Evolutionary conservation across 2,329 filamentous ascomycete genomes (phyloP).

Genomic region (Calonectria pteridis): DNA sequence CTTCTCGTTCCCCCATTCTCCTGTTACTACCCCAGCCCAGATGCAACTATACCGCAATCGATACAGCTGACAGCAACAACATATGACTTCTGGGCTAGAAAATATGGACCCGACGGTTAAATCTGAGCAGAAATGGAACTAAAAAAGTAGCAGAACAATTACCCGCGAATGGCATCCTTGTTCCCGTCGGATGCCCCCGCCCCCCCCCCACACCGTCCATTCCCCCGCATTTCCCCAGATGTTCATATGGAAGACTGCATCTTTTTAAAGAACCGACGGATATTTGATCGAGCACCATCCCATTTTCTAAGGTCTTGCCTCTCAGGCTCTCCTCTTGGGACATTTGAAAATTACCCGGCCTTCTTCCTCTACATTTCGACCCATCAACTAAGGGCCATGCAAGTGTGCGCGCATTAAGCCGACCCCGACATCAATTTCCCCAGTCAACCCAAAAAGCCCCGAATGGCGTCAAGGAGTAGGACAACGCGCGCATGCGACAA

Average conservation of each 20-base stretch:
- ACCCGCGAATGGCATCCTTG: slow-evolving; percentile 2
- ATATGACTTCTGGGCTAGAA: neutral
- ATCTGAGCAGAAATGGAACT: neutral
- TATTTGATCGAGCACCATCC: neutral
- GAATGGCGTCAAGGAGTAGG: neutral
- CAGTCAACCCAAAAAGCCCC: neutral
- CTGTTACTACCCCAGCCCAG: neutral
- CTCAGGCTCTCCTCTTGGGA: no score
- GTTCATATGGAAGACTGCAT: neutral
- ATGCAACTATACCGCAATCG: neutral
- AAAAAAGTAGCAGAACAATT: neutral
- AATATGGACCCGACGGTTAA: neutral
- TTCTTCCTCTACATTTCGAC: neutral
- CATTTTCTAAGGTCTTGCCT: neutral
- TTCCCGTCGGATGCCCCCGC: neutral
- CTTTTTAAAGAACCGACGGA: neutral
- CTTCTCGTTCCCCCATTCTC: neutral
- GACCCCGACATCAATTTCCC: neutral
- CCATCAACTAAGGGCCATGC: neutral
- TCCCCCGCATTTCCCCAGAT: slow-evolving; percentile 7
- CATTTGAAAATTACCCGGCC: neutral
- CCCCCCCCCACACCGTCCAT: neutral
- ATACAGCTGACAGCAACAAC: neutral
- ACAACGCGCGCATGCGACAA: neutral
- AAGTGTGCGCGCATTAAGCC: neutral